Evolutionary conservation across 345 rosid genomes (phyloP), one percentile per base, ranked within the genome.

Genomic region (Salix caprea): DNA sequence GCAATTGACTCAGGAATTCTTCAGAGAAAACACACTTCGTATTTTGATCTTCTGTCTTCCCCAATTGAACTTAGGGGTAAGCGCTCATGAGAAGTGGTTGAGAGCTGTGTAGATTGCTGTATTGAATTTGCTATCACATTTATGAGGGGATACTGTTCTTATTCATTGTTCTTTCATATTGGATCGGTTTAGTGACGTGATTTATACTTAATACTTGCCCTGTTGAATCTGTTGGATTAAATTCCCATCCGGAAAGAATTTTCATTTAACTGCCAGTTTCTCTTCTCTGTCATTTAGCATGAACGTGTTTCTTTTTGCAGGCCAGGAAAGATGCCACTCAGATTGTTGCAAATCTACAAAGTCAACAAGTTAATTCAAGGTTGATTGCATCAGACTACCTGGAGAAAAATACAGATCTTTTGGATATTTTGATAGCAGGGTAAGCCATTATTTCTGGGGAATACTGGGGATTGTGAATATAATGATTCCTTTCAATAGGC

Each of bases 341-440:
- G 40, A 7, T 37, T 37, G 40, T 37, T 39, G 9, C 2, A 7
- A 39, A 7, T 39, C 34, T 96, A 71, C 99, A 93, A 82, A 84
- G 99, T 80, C 98, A 94, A 61, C 99, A 92, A 87, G 98, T 96
- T 77, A 84, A 93, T 1, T 93, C 94, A 12, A 85, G 91, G 71
- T 78, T 96, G 91, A 96, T 96, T 83, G 97, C 97, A 2, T 96
- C 97, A 79, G 97, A 93, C 54, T 93, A 92, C 86, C 83, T 92
- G 72, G 99, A 92, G 80, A 87, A 90, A 54, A 92, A 93, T 58
- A 83, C 89, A 0, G 97, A 96, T 86, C 98, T 96, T 77, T 86
- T 96, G 86, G 98, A 94, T 81, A 85, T 84, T 77, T 75, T 96
- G 73, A 77, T 92, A 46, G 74, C 81, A 62, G 99, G 99, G 98